A percentile compares a stretch with the other conserved stretches of the same genome.
Conservation (phyloP, 2,329 filamentous ascomycete genomes). For the Zasmidium cellare region DNA sequence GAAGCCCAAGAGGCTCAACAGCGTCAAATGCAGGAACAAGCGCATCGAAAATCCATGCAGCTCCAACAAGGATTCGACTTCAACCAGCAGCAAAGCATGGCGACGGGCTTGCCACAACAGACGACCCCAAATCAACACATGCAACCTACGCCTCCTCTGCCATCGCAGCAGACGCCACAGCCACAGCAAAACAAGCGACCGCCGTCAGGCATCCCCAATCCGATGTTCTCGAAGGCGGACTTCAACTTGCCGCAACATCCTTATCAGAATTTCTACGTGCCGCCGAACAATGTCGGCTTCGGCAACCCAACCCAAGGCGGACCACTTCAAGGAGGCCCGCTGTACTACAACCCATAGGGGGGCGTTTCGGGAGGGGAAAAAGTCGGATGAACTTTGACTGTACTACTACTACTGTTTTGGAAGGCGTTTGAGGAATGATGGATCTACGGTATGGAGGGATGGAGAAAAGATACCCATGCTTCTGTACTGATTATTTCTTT, state of each 20-base stretch:
- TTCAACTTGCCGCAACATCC: slow-evolving; percentile 78
- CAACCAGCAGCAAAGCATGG: slow-evolving; percentile 22
- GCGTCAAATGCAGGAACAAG: slow-evolving; percentile 31
- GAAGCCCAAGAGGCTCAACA: slow-evolving; percentile 29
- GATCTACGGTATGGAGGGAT: background rate
- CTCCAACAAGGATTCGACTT: slow-evolving; percentile 26
- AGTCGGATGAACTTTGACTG: background rate
- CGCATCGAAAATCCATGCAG: slow-evolving; percentile 28
- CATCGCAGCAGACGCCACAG: slow-evolving; percentile 20
- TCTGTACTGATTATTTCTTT: background rate
- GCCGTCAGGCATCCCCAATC: slow-evolving; percentile 63
- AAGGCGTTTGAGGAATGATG: background rate
- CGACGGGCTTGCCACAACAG: slow-evolving; percentile 21
- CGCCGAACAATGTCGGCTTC: slow-evolving; percentile 47
- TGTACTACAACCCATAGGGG: slow-evolving; percentile 3
- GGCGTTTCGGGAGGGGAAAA: background rate
- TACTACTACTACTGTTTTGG: background rate
- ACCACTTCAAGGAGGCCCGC: background rate
- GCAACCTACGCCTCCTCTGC: slow-evolving; percentile 27
- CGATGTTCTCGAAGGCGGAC: slow-evolving; percentile 69
- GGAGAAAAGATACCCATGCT: slow-evolving; percentile 8
- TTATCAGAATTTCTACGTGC: slow-evolving; percentile 78
- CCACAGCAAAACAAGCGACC: slow-evolving; percentile 29
- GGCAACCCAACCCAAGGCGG: background rate
- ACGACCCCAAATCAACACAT: slow-evolving; percentile 24